phyloP scores from a whole-genome alignment of 352 stramenopile genomes.

The Globisporangium spinosum region DNA sequence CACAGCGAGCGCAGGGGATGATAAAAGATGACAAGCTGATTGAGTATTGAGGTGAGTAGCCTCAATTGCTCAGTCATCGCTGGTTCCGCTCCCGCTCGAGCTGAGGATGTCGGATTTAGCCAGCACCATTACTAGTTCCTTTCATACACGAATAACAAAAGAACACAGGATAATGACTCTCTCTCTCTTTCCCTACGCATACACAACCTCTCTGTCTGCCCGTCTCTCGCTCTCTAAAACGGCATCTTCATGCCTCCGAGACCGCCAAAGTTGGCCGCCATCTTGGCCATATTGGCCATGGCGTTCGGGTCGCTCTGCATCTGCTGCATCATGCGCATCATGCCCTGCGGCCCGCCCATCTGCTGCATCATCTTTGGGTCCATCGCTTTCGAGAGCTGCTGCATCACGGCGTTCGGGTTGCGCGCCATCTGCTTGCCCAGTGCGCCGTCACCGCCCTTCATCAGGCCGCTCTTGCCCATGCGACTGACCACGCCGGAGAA shows the following conservation, averaged over 20 bases:
- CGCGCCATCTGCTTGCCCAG: constrained; percentile 93
- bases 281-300: constrained; percentile 78
- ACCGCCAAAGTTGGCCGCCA: constrained; percentile 48
- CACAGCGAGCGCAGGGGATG: too few relatives aligned
- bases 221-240: constrained; percentile 32
- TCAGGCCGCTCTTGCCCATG: constrained; percentile 96
- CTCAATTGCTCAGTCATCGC: too few relatives aligned
- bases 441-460: constrained; percentile 85
- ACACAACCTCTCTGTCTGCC: background rate
- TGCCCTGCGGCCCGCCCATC: constrained; percentile 77
- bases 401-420: constrained; percentile 95
- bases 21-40: too few relatives aligned
- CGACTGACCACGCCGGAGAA: constrained; percentile 93
- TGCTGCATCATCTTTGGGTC: constrained; percentile 91
- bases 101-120: too few relatives aligned
- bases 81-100: too few relatives aligned
- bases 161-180: background rate
- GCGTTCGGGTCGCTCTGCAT: constrained; percentile 85
- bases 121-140: too few relatives aligned
- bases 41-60: too few relatives aligned
- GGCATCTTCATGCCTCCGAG: constrained; percentile 72
- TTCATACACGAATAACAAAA: constrained; percentile 9
- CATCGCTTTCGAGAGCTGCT: constrained; percentile 94
- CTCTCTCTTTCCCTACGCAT: constrained; percentile 5
- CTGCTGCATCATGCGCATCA: constrained; percentile 94